These are phyloP conservation scores for Breynia disticha DNA, from an alignment of 441 rosid genomes.

Conservation along the genomic window DNA sequence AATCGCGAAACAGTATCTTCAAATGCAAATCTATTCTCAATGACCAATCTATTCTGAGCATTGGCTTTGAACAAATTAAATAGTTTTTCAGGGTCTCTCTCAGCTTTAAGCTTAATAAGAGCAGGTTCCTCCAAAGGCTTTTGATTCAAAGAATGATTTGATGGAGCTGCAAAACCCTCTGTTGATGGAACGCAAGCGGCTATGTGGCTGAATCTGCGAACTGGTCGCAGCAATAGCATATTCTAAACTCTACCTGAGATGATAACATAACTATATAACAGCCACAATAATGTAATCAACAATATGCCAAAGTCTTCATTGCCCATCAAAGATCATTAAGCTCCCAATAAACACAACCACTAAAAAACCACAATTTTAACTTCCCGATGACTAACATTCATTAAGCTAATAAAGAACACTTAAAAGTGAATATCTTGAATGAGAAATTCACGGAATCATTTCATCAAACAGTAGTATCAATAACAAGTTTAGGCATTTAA, in stretches of 20 bases:
- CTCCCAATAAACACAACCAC: neutral
- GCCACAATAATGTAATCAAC: conserved; percentile 11
- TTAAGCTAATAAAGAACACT: neutral
- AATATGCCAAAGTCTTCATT: conserved; percentile 8
- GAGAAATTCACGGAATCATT: neutral
- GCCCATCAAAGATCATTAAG: conserved; percentile 9
- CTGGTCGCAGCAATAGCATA: conserved; percentile 54
- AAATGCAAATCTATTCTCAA: conserved; percentile 63
- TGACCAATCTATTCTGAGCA: conserved; percentile 49
- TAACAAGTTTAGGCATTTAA: no score
- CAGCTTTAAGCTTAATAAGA: conserved; percentile 63
- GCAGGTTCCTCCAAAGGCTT: conserved; percentile 45
- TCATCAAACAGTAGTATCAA: conserved; percentile 8
- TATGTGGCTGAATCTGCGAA: conserved; percentile 48
- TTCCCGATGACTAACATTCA: no score
- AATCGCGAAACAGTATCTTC: conserved; percentile 64
- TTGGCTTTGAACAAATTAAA: conserved; percentile 58
- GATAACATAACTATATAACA: conserved; percentile 37
- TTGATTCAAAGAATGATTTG: conserved; percentile 12
- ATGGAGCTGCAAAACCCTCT: conserved; percentile 12
- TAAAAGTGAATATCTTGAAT: neutral
- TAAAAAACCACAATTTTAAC: neutral
- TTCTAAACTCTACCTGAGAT: conserved; percentile 30
- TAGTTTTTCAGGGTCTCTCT: conserved; percentile 68
- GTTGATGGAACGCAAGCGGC: conserved; percentile 26